Base-by-base conservation (phyloP, 2,329 filamentous ascomycete genomes). In the Aspergillus latus region DNA sequence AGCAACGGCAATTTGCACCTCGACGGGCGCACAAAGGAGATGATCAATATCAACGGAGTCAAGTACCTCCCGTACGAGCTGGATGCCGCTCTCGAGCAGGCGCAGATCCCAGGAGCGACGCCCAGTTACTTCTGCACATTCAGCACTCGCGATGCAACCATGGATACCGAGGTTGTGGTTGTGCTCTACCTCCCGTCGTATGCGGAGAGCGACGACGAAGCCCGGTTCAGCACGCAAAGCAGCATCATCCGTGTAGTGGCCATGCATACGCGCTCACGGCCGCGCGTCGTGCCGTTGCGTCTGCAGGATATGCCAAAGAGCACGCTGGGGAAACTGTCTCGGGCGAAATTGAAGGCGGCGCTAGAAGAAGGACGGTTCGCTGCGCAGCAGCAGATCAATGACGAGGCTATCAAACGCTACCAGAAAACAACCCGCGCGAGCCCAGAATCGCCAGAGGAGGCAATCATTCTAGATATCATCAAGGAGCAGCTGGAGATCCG, bases 11-110 rank as follows among this genome's bases (percentile, higher is more conserved):
- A 52, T 42, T 51, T 66, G 4, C 37, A 36, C 5, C 47, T 66
- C 15, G 28, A 43, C 6, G 62, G 64, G 15, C 49, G 61, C 11
- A 37, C 46, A 21, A 79, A 80, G 57, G 79, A 81, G 10, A 59
- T 68, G 3, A 72, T 82, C 37, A 79, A 74, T 54, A 70, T 81
- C 57, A 82, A 82, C 56, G 78, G 78, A 0, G 66, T 80, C 49
- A 82, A 81, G 21, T 68, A 74, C 36, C 59, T 57, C 28, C 67
- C 74, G 0, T 50, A 66, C 2, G 75, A 75, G 7, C 62, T 82
- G 2, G 73, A 81, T 42, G 51, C 57, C 1, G 66, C 71, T 0
- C 60, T 82, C 2, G 74, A 80, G 39, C 54, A 72, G 11, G 68
- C 70, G 1, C 29, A 51, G 2, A 58, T 64, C 5, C 46, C 57